A percentile compares a stretch with the other conserved stretches of the same genome.
Evolutionary conservation across 805 yeast species (phyloP).

Genomic region (Yamadazyma sp.): DNA sequence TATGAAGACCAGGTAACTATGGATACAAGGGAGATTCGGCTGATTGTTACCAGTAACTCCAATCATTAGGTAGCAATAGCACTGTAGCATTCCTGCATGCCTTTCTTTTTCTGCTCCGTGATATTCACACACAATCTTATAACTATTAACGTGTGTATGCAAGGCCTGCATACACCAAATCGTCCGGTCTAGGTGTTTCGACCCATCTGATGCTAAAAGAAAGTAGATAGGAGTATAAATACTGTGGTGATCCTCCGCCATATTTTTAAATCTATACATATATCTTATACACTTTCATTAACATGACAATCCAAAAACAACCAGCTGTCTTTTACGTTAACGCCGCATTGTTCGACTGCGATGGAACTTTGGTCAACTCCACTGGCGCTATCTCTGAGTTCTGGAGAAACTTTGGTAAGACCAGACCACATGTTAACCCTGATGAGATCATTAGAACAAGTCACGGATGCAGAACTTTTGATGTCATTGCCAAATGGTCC

Average conservation of each 20-base stretch:
- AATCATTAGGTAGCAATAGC: no score
- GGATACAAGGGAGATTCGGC: no score
- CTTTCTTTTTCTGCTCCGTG: no score
- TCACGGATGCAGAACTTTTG: slow-evolving; percentile 84
- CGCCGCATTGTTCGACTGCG: slow-evolving; percentile 74
- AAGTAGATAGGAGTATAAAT: slow-evolving; percentile 13
- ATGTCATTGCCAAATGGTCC: slow-evolving; percentile 69
- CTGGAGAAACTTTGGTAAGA: slow-evolving; percentile 73
- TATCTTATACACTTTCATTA: not conserved
- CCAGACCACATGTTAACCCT: slow-evolving; percentile 66
- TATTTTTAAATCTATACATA: no score
- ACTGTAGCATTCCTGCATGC: no score
- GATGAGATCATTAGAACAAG: slow-evolving; percentile 69
- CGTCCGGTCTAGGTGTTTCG: slow-evolving; percentile 1
- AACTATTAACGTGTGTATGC: no score
- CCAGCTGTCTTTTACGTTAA: slow-evolving; percentile 44
- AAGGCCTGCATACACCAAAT: slow-evolving; percentile 1
- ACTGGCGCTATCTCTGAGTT: slow-evolving; percentile 80
- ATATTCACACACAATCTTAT: no score
- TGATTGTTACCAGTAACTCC: no score
- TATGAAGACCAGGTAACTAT: not conserved
- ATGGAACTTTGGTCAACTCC: slow-evolving; percentile 83
- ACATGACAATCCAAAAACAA: slow-evolving; percentile 38
- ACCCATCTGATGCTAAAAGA: slow-evolving; percentile 9
- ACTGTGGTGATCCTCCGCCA: no score